A percentile compares a stretch with the other conserved stretches of the same genome.
Conservation (phyloP, 495 filamentous ascomycete species). For the Xylaria palmicola region DNA sequence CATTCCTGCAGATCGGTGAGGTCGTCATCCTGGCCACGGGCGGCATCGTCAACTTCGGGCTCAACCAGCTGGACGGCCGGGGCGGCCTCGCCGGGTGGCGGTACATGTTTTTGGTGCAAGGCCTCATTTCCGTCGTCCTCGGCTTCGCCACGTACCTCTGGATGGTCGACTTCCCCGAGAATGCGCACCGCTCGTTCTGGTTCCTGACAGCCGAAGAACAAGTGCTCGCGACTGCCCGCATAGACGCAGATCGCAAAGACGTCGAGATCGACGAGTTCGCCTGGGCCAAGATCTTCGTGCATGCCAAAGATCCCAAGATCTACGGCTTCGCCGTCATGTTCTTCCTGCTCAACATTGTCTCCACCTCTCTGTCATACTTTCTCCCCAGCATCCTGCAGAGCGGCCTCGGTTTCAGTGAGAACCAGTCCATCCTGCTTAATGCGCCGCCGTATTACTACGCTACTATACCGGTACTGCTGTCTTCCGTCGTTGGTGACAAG, state of each 20-base stretch:
- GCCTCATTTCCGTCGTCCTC: slow-evolving; percentile 59
- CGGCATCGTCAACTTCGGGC: slow-evolving; percentile 68
- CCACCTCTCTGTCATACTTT: slow-evolving; percentile 66
- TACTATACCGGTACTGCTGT: slow-evolving; percentile 66
- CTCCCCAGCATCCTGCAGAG: slow-evolving; percentile 69
- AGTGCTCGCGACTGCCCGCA: slow-evolving; percentile 54
- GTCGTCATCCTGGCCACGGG: slow-evolving; percentile 69
- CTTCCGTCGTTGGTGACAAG: slow-evolving; percentile 66
- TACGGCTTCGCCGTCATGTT: slow-evolving; percentile 72
- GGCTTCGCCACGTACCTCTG: slow-evolving; percentile 71
- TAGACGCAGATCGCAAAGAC: slow-evolving; percentile 66
- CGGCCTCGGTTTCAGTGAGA: slow-evolving; percentile 68
- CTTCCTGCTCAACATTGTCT: slow-evolving; percentile 73
- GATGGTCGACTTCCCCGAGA: slow-evolving; percentile 80
- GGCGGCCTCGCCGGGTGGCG: slow-evolving; percentile 67
- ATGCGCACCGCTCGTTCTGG: slow-evolving; percentile 56
- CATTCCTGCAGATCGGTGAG: slow-evolving; percentile 68
- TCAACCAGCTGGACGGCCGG: slow-evolving; percentile 62
- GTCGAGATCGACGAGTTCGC: slow-evolving; percentile 60
- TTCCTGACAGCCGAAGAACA: slow-evolving; percentile 64
- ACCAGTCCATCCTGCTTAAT: slow-evolving; percentile 67
- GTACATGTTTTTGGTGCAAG: slow-evolving; percentile 76
- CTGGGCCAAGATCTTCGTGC: slow-evolving; percentile 55
- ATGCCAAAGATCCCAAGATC: slow-evolving; percentile 67
- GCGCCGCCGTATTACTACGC: slow-evolving; percentile 79